A percentile compares a stretch with the other conserved stretches of the same genome.
Conservation (phyloP, 768 basidiomycete genomes). For the Baorangia bicolor region DNA sequence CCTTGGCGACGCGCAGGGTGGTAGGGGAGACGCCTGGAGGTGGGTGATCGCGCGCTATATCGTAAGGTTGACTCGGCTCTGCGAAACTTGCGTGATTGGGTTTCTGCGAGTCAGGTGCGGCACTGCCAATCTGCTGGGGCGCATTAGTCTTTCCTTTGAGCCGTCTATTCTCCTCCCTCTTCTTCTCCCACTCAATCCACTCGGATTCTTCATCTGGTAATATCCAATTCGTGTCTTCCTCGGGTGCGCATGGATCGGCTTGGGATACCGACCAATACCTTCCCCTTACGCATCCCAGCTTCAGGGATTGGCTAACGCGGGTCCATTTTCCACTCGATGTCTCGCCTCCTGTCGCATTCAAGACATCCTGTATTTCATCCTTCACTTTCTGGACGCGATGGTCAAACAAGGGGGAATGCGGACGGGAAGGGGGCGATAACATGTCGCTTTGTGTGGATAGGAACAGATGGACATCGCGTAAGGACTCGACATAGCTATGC, state of each 20-base stretch:
- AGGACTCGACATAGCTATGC: conserved; percentile 23
- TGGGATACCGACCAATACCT: conserved; percentile 26
- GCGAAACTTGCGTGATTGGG: background rate
- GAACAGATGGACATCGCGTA: conserved; percentile 34
- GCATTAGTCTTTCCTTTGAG: conserved; percentile 17
- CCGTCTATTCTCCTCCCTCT: conserved; percentile 20
- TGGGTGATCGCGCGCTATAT: conserved; percentile 1
- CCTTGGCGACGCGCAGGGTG: conserved; percentile 28
- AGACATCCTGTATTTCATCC: conserved; percentile 35
- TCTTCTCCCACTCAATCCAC: conserved; percentile 48
- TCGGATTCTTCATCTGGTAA: conserved; percentile 49
- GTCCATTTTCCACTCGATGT: conserved; percentile 49
- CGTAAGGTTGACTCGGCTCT: background rate
- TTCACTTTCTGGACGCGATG: conserved; percentile 32
- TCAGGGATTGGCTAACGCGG: conserved; percentile 39
- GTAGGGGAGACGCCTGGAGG: conserved; percentile 24
- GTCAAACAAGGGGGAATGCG: conserved; percentile 32
- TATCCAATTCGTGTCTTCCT: conserved; percentile 31
- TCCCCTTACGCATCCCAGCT: conserved; percentile 41
- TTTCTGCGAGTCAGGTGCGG: conserved; percentile 4
- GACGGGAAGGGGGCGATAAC: conserved; percentile 36
- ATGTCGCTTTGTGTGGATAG: conserved; percentile 33
- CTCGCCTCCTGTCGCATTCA: conserved; percentile 37
- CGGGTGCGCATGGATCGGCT: conserved; percentile 22
- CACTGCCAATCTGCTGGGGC: conserved; percentile 5